These are phyloP conservation scores for Blastobotrys parvus DNA, from an alignment of 805 yeast genomes.

Conservation along the genomic window DNA sequence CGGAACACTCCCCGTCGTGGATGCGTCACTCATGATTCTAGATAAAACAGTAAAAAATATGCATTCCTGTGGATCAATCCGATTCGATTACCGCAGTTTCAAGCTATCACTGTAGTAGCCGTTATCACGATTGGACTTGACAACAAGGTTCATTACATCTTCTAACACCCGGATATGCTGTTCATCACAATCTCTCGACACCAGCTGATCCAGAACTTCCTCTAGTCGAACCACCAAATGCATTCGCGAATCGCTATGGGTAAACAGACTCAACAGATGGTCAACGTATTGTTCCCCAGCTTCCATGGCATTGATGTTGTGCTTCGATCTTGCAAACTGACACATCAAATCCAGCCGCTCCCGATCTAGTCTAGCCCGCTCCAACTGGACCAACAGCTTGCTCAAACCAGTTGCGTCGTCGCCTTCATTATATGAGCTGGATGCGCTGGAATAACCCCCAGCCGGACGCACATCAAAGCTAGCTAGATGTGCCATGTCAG, in stretches of 20 bases:
- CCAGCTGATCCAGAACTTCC: not conserved
- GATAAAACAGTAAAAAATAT: too few species aligned
- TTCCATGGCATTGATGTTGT: not conserved
- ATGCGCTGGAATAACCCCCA: not conserved
- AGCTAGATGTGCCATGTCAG: not conserved
- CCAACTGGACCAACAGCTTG: not conserved
- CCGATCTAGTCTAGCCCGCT: slow-evolving; percentile 1
- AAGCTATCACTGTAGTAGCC: not conserved
- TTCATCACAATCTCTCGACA: too few species aligned
- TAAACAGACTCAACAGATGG: not conserved
- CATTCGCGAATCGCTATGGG: not conserved
- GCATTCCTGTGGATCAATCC: too few species aligned
- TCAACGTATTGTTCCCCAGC: not conserved
- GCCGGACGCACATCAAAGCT: slow-evolving; percentile 5
- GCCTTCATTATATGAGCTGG: not conserved
- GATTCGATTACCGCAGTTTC: not conserved
- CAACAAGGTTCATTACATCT: not conserved
- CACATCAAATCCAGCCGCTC: not conserved
- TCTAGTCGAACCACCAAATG: not conserved
- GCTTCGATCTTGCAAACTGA: not conserved
- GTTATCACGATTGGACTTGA: not conserved
- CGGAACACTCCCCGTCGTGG: not conserved
- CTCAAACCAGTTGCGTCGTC: not conserved
- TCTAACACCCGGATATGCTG: not conserved
- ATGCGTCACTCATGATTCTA: too few species aligned